Base-by-base conservation (phyloP, 2,329 filamentous ascomycete genomes). In the Chalara sp. region DNA sequence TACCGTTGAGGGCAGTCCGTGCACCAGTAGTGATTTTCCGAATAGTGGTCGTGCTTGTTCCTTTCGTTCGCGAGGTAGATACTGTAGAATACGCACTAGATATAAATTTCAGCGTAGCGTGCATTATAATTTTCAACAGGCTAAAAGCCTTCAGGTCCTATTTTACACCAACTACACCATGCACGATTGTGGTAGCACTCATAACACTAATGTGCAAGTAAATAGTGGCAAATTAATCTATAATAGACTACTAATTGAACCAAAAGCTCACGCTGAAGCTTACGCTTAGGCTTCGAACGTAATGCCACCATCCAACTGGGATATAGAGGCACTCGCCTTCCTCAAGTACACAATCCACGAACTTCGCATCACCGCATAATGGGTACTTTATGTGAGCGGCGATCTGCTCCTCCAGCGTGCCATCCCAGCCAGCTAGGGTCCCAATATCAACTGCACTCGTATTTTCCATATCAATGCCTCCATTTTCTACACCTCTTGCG, bases 251-350 rank as follows among this genome's bases (percentile, higher is more conserved):
- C 35, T 37, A 61, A 46, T 87, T 86, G 87, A 89, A 99, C 93
- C 93, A 99, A 64, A 96, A 97, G 64, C 90, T 96, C 10, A 97
- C 90, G 59, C 91, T 96, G 63, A 95, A 91, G 64, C 92, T 96
- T 21, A 88, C 81, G 51, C 82, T 89, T 62, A 97, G 65, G 46
- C 89, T 89, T 53, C 87, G 77, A 4, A 97, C 88, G 68, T 96
- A 97, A 72, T 99, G 93, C 93, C 93, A 99, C 92, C 93, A 99
- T 0, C 92, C 93, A 5, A 89, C 77, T 0, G 93, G 93, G 48
- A 99, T 88, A 65, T 96, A 93, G 48, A 99, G 66, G 56, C 83
- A 86, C 48, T 99, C 90, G 0, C 92, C 93, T 1, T 87, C 85
- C 32, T 78, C 80, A 5, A 99, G 70, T 1, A 97, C 77, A 50